These are phyloP conservation scores for Priceomyces castillae DNA, from an alignment of 805 yeast genomes.

Conservation along the genomic window DNA sequence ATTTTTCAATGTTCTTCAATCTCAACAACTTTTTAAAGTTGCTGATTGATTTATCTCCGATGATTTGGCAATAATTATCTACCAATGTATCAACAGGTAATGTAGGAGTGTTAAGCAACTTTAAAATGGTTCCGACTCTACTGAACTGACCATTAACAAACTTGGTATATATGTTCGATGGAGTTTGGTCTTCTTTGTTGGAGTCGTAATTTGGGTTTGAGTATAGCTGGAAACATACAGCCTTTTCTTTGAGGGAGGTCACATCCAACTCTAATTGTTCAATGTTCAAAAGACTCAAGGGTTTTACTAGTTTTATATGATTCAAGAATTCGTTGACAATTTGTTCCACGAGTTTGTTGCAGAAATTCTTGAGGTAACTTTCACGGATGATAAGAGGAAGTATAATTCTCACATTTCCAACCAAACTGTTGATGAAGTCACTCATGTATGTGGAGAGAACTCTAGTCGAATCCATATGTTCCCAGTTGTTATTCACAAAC, in stretches of 20 bases:
- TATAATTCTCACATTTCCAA: constrained; percentile 45
- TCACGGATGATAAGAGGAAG: constrained; percentile 64
- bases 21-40: constrained; percentile 66
- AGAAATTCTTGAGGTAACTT: constrained; percentile 65
- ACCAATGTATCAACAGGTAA: constrained; percentile 64
- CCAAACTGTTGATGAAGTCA: constrained; percentile 50
- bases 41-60: constrained; percentile 59
- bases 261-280: constrained; percentile 81
- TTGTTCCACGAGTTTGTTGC: constrained; percentile 73
- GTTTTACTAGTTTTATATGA: constrained; percentile 60
- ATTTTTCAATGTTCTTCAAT: constrained; percentile 52
- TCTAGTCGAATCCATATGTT: constrained; percentile 55
- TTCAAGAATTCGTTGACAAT: constrained; percentile 54
- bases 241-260: constrained; percentile 56
- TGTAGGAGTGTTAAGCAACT: constrained; percentile 59
- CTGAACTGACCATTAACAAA: constrained; percentile 42
- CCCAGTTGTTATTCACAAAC: constrained; percentile 75
- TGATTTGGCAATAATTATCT: constrained; percentile 59
- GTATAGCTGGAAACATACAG: constrained; percentile 43
- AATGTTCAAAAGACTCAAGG: constrained; percentile 63
- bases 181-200: constrained; percentile 15
- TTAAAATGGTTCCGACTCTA: constrained; percentile 61
- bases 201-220: constrained; percentile 36
- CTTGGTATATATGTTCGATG: constrained; percentile 29
- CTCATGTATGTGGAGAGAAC: constrained; percentile 70